Evolutionary conservation across 345 rosid species (phyloP), one percentile per base, ranked within the genome.

Genomic region (Gossypium herbaceum): DNA sequence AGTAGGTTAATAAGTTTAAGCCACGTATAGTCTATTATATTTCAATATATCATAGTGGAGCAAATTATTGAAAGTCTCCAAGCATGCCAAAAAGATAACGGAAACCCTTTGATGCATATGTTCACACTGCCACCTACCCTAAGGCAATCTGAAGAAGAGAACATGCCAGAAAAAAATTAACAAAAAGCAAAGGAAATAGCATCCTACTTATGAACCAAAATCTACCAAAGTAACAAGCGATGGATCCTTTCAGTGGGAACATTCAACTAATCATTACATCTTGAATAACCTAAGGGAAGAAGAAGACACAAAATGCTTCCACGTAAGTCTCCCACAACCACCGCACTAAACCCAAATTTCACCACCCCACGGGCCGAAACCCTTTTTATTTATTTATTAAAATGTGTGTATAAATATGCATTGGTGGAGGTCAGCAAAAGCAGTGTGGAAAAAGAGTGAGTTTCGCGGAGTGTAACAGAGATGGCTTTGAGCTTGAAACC

Each of bases 401-500:
- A 22, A 22, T 12, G 0, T 10, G 17, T 13, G 15, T 54, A n/a
- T 54, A 54, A 11, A 65, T 43, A 19, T 41, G 16, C 25, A n/a
- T 65, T 19, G 56, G 12, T 67, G 8, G 6, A 13, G 10, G 11
- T 47, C 41, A 47, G 19, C 20, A 12, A 47, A 68, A 12, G 24
- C 55, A 68, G 54, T 20, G n/a, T 24, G 9, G 11, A 22, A 3
- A 13, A 47, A 13, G 16, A 20, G 56, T 66, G 70, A 20, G 1
- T 16, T 4, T 8, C 7, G 58, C 24, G 0, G 55, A 13, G n/a
- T 0, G 2, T 1, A 66, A 6, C 15, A 47, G 19, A 22, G 12
- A 68, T 68, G 71, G 71, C 56, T 68, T 68, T 68, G 12, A 15
- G 41, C 55, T 68, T 44, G 55, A 68, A 68, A 47, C 56, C 71